Evolutionary conservation across 1,139 yeast genomes (phyloP).

Genomic region (Debaryomyces psychrophilus): DNA sequence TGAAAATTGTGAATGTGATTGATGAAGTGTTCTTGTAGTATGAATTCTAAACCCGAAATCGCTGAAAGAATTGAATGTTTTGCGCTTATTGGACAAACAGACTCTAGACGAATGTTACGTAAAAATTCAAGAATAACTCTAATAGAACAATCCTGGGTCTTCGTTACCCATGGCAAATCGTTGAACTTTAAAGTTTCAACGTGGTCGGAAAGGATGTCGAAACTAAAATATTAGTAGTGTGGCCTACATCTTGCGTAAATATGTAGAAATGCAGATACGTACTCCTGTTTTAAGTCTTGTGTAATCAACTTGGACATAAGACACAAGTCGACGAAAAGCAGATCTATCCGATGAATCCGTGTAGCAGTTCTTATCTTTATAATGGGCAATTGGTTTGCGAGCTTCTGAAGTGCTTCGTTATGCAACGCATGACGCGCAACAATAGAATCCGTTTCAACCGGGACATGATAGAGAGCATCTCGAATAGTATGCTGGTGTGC

Average conservation of each 20-base stretch:
- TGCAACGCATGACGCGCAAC: background rate
- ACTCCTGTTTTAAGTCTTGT: background rate
- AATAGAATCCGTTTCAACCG: background rate
- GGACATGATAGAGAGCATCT: background rate
- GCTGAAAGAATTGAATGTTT: slow-evolving; percentile 6
- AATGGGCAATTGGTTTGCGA: background rate
- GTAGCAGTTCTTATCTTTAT: background rate
- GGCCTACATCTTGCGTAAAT: background rate
- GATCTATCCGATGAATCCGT: background rate
- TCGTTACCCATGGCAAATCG: background rate
- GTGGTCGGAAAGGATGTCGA: background rate
- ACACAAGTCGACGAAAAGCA: slow-evolving; percentile 2
- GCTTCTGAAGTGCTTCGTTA: background rate
- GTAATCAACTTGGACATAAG: background rate
- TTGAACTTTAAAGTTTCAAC: background rate
- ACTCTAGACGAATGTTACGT: slow-evolving; percentile 9
- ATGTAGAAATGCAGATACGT: background rate
- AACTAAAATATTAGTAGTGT: background rate
- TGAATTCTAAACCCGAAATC: slow-evolving; percentile 9
- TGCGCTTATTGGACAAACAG: slow-evolving; percentile 5
- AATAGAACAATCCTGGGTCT: slow-evolving; percentile 9
- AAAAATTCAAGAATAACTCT: slow-evolving; percentile 13
- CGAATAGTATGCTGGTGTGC: background rate
- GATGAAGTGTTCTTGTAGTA: slow-evolving; percentile 8
- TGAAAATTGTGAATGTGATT: slow-evolving; percentile 9